A percentile compares a stretch with the other conserved stretches of the same genome.
Evolutionary conservation across 352 stramenopile species (phyloP).

Genomic region (Peronosclerospora sorghi): DNA sequence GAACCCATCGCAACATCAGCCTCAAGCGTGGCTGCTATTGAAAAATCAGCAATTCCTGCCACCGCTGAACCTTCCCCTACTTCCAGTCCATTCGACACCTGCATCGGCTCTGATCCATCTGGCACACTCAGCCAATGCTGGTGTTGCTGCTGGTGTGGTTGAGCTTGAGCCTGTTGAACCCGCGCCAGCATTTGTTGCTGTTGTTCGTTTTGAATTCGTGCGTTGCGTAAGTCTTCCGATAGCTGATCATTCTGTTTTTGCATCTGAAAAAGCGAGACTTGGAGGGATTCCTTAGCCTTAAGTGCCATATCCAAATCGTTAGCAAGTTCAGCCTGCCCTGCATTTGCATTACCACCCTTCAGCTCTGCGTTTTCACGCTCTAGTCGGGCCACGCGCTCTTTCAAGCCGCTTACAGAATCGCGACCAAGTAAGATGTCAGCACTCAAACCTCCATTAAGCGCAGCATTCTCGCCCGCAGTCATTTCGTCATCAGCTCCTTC

Average conservation of each 20-base stretch:
- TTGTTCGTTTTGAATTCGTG: constrained; percentile 23
- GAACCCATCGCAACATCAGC: constrained; percentile 15
- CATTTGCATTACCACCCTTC: constrained; percentile 39
- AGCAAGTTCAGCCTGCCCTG: constrained; percentile 32
- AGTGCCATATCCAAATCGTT: constrained; percentile 73
- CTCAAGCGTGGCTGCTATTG: constrained; percentile 15
- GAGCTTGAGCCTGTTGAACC: constrained; percentile 15
- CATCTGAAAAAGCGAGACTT: constrained; percentile 54
- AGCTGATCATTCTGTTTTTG: constrained; percentile 72
- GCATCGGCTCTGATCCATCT: constrained; percentile 29
- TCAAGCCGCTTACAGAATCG: constrained; percentile 46
- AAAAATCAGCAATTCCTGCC: constrained; percentile 16
- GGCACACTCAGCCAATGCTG: constrained; percentile 17
- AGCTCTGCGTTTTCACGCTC: constrained; percentile 69
- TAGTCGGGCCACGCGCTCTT: constrained; percentile 51
- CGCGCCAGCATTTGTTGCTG: constrained; percentile 19
- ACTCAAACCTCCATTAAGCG: constrained; percentile 28
- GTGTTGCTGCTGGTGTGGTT: constrained; percentile 8
- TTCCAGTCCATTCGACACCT: constrained; percentile 25
- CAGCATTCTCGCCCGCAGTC: constrained; percentile 21
- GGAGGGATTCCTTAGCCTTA: constrained; percentile 62
- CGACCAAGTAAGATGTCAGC: constrained; percentile 50
- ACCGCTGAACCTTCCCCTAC: constrained; percentile 3
- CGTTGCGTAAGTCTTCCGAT: constrained; percentile 42
- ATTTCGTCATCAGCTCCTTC: constrained; percentile 29